Conservation (phyloP, 805 yeast genomes). For the Candida qinlingensis region DNA sequence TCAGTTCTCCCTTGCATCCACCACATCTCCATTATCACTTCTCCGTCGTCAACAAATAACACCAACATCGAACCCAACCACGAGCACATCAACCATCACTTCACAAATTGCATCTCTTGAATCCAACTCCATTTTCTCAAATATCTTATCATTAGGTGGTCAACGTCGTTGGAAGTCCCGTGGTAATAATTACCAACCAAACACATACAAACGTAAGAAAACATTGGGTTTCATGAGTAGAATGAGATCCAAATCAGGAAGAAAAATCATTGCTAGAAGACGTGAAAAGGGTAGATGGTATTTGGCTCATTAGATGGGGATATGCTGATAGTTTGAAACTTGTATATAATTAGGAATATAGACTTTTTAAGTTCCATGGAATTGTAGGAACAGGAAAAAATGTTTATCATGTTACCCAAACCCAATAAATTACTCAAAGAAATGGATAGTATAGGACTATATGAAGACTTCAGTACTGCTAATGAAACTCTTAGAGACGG, state of each 20-base stretch:
- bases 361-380: too few species aligned
- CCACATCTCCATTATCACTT: neutral
- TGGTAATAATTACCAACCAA: conserved; percentile 95
- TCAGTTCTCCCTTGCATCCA: neutral
- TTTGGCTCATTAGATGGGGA: conserved; percentile 55
- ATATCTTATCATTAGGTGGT: conserved; percentile 29
- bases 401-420: too few species aligned
- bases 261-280: conserved; percentile 73
- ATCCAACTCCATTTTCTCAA: conserved; percentile 24
- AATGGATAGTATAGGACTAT: too few species aligned
- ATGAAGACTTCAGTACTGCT: too few species aligned
- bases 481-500: too few species aligned
- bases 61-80: conserved; percentile 5
- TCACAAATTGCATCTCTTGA: neutral
- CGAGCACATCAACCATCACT: neutral
- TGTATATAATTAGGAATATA: neutral
- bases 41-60: conserved; percentile 3
- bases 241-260: conserved; percentile 66
- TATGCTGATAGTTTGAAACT: neutral
- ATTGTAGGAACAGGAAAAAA: too few species aligned
- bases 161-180: conserved; percentile 78
- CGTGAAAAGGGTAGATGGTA: conserved; percentile 92
- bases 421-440: too few species aligned
- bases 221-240: conserved; percentile 86
- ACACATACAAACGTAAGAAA: conserved; percentile 84